Evolutionary conservation across 352 stramenopile species (phyloP).

Genomic region (Pythium periplocum): DNA sequence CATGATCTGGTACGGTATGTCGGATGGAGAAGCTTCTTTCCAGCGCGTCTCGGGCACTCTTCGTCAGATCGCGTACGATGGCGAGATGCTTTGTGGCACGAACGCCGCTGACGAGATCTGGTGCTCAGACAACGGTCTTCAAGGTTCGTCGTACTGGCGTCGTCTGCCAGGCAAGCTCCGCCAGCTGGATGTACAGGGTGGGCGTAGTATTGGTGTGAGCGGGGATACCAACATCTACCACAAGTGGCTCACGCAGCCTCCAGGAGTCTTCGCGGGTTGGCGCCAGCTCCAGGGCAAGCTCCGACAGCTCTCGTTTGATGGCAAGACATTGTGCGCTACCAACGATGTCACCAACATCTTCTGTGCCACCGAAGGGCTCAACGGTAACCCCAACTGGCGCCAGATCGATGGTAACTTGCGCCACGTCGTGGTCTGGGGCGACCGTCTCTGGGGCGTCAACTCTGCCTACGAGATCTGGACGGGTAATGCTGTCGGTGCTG

Average conservation of each 20-base stretch:
- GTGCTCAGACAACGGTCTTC: constrained; percentile 13
- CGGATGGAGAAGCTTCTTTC: constrained; percentile 15
- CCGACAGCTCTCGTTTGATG: constrained; percentile 18
- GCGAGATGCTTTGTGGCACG: constrained; percentile 21
- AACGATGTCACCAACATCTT: constrained; percentile 11
- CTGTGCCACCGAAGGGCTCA: constrained; percentile 13
- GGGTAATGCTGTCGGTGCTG: constrained; percentile 2
- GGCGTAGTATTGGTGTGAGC: constrained; percentile 12
- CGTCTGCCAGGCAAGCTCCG: constrained; percentile 9
- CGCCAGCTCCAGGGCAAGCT: constrained; percentile 7
- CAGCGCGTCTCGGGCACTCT: constrained; percentile 9
- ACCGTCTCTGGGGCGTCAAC: constrained; percentile 18
- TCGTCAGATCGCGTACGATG: constrained; percentile 19
- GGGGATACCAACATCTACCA: constrained; percentile 3
- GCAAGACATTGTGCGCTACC: constrained; percentile 13
- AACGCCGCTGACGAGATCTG: constrained; percentile 7
- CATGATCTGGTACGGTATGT: constrained; percentile 18
- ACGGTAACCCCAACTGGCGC: constrained; percentile 17
- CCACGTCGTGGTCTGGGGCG: constrained; percentile 22
- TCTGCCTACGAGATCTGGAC: constrained; percentile 14
- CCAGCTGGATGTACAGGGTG: constrained; percentile 16
- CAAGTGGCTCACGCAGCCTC: constrained; percentile 13
- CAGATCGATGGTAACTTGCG: constrained; percentile 12
- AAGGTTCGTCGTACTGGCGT: constrained; percentile 10
- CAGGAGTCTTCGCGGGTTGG: constrained; percentile 1